Evolutionary conservation across 345 rosid species (phyloP).

Genomic region (Syzygium oleosum): DNA sequence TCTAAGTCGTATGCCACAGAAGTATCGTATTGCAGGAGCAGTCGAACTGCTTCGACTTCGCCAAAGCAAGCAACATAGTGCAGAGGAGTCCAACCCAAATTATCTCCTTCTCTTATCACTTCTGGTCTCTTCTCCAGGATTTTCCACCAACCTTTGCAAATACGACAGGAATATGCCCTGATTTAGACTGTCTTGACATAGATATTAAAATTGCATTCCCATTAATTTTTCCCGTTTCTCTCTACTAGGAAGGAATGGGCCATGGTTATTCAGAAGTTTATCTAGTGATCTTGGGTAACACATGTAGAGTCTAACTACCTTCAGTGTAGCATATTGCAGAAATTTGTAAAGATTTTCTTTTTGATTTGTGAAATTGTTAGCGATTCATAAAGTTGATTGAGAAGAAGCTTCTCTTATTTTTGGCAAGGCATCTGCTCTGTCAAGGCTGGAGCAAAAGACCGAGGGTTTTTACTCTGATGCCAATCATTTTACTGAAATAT

Average conservation of each 20-base stretch:
- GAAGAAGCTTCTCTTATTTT: not conserved
- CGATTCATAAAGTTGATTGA: not conserved
- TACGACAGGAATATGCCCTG: not conserved
- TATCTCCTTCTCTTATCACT: not conserved
- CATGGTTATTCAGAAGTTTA: no score
- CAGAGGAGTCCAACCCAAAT: not conserved
- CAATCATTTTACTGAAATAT: no score
- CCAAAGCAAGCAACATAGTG: not conserved
- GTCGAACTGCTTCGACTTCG: fast-evolving
- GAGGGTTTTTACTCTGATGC: no score
- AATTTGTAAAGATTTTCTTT: no score
- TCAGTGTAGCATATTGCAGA: no score
- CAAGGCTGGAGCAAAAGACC: no score
- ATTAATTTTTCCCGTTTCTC: not conserved
- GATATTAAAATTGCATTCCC: not conserved
- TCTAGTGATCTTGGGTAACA: no score
- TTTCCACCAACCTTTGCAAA: fast-evolving
- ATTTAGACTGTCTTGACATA: no score
- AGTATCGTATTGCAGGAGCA: fast-evolving
- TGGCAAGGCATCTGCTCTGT: not conserved
- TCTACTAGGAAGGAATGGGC: no score
- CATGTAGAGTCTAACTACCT: no score
- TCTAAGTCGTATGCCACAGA: not conserved
- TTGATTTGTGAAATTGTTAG: not conserved
- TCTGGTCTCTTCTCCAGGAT: not conserved